These are phyloP conservation scores for Xylaria castorea DNA, from an alignment of 495 filamentous ascomycete genomes.

Conservation along the genomic window DNA sequence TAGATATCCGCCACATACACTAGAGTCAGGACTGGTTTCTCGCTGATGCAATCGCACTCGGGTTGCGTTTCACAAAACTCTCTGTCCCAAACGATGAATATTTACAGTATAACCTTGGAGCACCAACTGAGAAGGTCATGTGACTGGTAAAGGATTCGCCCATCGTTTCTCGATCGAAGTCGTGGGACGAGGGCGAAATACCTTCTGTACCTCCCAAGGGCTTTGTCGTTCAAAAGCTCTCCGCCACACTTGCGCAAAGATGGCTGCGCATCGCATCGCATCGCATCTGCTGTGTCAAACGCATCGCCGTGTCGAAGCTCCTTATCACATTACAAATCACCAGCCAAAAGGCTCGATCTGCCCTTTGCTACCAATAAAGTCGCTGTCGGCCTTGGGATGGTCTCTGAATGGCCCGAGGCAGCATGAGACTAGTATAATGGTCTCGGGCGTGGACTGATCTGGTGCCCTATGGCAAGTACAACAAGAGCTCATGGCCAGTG, in stretches of 20 bases:
- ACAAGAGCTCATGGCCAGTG: constrained; percentile 31
- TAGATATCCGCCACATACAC: not conserved
- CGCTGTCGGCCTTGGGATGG: constrained; percentile 26
- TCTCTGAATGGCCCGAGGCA: constrained; percentile 31
- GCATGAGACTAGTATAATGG: constrained; percentile 32
- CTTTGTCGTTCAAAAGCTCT: constrained; percentile 2
- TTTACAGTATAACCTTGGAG: constrained; percentile 15
- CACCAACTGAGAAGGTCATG: constrained; percentile 13
- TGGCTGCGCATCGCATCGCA: not conserved
- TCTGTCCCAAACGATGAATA: not conserved
- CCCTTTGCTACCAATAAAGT: constrained; percentile 30
- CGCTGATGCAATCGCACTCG: constrained; percentile 20
- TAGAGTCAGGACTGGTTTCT: constrained; percentile 1
- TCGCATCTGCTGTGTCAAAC: constrained; percentile 10
- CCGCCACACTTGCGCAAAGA: constrained; percentile 16
- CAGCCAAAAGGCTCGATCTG: constrained; percentile 33
- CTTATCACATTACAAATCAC: constrained; percentile 32
- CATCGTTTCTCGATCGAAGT: constrained; percentile 2
- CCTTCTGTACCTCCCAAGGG: not conserved
- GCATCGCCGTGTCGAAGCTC: constrained; percentile 35
- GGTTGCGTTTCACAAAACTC: constrained; percentile 11
- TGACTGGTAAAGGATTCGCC: constrained; percentile 15
- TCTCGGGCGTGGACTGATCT: constrained; percentile 43
- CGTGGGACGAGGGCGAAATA: constrained; percentile 9
- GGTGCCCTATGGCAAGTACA: constrained; percentile 37